Evolutionary conservation across 768 basidiomycete species (phyloP), one percentile per base, ranked within the genome.

Genomic region (Tulasnella sp.): DNA sequence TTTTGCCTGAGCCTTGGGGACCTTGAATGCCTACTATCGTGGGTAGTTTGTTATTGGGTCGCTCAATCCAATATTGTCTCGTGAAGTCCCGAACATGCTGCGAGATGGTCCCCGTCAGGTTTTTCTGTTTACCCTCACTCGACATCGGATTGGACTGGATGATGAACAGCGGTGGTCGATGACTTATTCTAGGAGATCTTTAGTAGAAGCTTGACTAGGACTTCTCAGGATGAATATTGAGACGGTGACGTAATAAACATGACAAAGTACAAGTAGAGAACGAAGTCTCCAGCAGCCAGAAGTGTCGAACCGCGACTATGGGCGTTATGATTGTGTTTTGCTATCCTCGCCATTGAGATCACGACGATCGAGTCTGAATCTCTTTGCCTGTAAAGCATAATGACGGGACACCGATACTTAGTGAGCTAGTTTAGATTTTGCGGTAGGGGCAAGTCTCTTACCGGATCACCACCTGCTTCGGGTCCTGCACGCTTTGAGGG

Each of bases 1-100:
- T 90, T 82, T 98, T 98, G 39, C 95, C 95, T 68, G 90, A 91
- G 12, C 95, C 95, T 80, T 98, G 95, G 0, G 95, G 94, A 0
- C 95, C 95, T 81, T 97, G 95, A 17, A 97, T 77, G 2, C 89
- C 94, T 14, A 95, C 87, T 74, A 97, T 90, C 17, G 97, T 82
- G 3, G 95, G 94, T 5, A n/a, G n/a, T n/a, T 22, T 59, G 11
- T 19, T 59, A 32, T 5, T 29, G 9, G 22, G 22, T 5, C 19
- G n/a, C 22, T 12, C 4, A 11, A 29, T 22, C 52, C 52, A 59
- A 12, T 59, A 29, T 11, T 32, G 52, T 59, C 52, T 22, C 11
- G 22, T 29, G 11, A 29, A 59, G 22, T 59, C 52, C 32, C 52
- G 52, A 59, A 59, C 19, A 29, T 59, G 52, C 52, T 59, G 1